phyloP scores from a whole-genome alignment of 192 early-diverging fungal species.

The Linnemannia exigua region DNA sequence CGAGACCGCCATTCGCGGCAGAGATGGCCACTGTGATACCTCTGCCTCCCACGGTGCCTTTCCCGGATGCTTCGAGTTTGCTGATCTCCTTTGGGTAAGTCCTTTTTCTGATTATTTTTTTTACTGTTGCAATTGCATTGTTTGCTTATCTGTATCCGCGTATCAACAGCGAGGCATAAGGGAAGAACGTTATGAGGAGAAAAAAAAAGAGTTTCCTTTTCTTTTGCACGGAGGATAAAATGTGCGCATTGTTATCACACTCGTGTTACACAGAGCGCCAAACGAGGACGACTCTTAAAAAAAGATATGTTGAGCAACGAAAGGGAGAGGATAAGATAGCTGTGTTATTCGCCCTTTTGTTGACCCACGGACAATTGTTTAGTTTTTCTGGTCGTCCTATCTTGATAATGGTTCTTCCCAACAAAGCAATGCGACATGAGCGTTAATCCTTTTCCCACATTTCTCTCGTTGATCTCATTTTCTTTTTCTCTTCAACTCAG shows the following conservation, averaged over 20 bases:
- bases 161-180: not conserved
- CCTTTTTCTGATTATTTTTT: not conserved
- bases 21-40: slow-evolving; percentile 20
- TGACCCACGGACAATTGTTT: slow-evolving; percentile 6
- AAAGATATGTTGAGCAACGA: no score
- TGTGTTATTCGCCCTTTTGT: not conserved
- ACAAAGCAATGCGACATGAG: not conserved
- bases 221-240: not conserved
- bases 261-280: not conserved
- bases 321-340: no score
- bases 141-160: not conserved
- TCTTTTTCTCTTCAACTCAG: slow-evolving; percentile 16
- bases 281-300: not conserved
- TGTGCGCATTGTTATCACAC: slow-evolving; percentile 10
- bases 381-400: not conserved
- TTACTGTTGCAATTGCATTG: no score
- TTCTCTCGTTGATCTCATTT: not conserved
- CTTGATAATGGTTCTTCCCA: not conserved
- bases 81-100: slow-evolving; percentile 51
- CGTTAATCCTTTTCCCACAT: not conserved
- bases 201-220: no score
- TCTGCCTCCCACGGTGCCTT: slow-evolving; percentile 15
- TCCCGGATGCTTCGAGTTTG: slow-evolving; percentile 35
- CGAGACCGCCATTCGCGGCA: slow-evolving; percentile 54
- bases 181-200: no score